Evolutionary conservation across 148 eudicot genomes (phyloP).

Genomic region (Chenopodium album): DNA sequence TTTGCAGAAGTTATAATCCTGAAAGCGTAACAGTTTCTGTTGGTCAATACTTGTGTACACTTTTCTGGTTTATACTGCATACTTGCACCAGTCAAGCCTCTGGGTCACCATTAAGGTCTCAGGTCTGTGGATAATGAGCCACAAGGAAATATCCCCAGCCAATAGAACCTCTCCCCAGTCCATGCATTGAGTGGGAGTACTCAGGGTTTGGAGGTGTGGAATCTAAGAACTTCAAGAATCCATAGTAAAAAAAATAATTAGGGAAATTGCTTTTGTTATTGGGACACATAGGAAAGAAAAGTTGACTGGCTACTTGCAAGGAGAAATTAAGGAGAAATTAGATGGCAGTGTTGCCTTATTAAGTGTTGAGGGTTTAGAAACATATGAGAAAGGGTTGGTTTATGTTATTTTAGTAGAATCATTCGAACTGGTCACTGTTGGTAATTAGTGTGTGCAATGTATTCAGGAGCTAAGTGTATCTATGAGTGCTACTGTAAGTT

Average conservation of each 20-base stretch:
- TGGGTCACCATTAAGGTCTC: neutral
- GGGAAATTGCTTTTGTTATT: neutral
- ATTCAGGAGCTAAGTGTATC: neutral
- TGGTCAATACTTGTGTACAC: neutral
- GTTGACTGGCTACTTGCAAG: neutral
- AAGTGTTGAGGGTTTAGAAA: neutral
- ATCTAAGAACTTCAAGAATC: neutral
- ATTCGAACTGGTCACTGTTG: neutral
- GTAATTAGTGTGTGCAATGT: neutral
- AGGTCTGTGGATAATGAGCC: neutral
- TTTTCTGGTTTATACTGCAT: neutral
- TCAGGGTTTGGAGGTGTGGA: neutral
- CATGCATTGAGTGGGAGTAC: neutral
- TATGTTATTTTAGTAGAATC: neutral
- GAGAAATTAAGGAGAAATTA: neutral
- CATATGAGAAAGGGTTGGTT: neutral
- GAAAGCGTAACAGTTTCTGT: neutral
- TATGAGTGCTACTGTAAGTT: neutral
- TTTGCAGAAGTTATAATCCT: neutral
- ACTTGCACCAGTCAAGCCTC: neutral
- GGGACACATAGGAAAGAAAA: neutral
- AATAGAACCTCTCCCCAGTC: neutral
- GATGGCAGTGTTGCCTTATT: neutral
- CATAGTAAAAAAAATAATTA: no score
- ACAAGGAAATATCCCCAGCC: neutral